These are phyloP conservation scores for Auricularia heimuer DNA, from an alignment of 768 basidiomycete genomes.

Conservation along the genomic window DNA sequence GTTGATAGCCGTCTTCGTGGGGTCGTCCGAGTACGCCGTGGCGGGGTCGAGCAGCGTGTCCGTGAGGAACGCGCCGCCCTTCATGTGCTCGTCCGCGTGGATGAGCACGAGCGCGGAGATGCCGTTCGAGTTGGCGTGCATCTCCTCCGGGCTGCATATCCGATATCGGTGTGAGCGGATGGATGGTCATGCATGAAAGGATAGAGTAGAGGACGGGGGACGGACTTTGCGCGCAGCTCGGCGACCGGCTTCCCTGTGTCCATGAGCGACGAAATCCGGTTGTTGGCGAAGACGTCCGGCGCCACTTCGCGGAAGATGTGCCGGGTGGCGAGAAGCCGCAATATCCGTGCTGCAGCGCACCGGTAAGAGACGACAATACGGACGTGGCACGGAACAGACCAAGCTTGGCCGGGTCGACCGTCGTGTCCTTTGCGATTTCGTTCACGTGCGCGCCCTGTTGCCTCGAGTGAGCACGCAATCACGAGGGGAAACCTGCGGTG, in stretches of 20 bases:
- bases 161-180: slow-evolving; percentile 6
- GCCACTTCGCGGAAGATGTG: slow-evolving; percentile 23
- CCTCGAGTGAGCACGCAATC: slow-evolving; percentile 5
- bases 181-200: background rate
- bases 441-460: slow-evolving; percentile 21
- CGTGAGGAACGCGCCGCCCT: slow-evolving; percentile 13
- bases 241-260: slow-evolving; percentile 11
- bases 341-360: slow-evolving; percentile 15
- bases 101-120: slow-evolving; percentile 15
- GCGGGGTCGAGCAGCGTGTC: slow-evolving; percentile 15
- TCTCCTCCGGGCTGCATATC: slow-evolving; percentile 8
- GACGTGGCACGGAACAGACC: slow-evolving; percentile 14
- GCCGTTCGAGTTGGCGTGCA: slow-evolving; percentile 15
- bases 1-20: slow-evolving; percentile 17
- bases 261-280: slow-evolving; percentile 15
- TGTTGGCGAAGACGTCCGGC: slow-evolving; percentile 22
- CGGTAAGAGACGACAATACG: background rate
- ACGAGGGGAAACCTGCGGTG: slow-evolving; percentile 14
- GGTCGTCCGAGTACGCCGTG: slow-evolving; percentile 16
- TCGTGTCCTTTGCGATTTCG: slow-evolving; percentile 27
- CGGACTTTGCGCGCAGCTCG: background rate
- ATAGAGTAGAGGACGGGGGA: background rate
- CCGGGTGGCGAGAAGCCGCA: slow-evolving; percentile 20
- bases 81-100: slow-evolving; percentile 15
- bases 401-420: slow-evolving; percentile 23